Base-by-base conservation (phyloP, 2,329 filamentous ascomycete species). In the Thelonectria blattea region DNA sequence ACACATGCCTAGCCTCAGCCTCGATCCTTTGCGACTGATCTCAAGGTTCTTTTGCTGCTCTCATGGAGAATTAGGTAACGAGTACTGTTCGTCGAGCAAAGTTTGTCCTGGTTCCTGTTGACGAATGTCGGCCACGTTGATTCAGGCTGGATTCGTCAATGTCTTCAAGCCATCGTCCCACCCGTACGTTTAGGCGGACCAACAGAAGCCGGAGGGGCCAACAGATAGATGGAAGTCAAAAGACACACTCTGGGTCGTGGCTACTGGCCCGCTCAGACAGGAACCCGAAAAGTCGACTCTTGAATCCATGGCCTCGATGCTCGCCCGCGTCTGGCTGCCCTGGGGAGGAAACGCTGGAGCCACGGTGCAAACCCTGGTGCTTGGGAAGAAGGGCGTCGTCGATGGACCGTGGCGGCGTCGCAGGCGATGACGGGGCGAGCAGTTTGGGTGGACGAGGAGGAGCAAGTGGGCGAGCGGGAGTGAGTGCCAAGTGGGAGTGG, bases 61-160 rank as follows among this genome's bases (percentile, higher is more conserved):
- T 67, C 45, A 60, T 63, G 52, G 51, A 60, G 48, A 24, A 24
- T 3, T 24, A 24, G 57, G 62, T 22, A 67, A 67, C 52, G 56
- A 59, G 46, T 48, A 47, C n/a, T 32, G 27, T 30, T 30, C 27
- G 8, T 4, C 27, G 27, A 57, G 50, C 49, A 67, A 46, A 55
- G 64, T 68, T 69, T 68, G 55, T 56, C 61, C 56, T 48, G 50
- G 55, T 47, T 37, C 58, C 65, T 52, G 42, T 61, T 43, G 46
- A 58, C 56, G 56, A 47, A 65, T 58, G 60, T 60, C 62, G 48
- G 56, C 52, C 17, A 27, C 34, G 15, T 34, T 57, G 42, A 37
- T 27, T 56, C 49, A 60, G 60, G 45, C 52, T 54, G 30, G 48
- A 49, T 64, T 51, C 52, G 50, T 64, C 57, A 42, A 43, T 60